Conservation (phyloP, 345 rosid genomes). For the Pugionium cornutum region DNA sequence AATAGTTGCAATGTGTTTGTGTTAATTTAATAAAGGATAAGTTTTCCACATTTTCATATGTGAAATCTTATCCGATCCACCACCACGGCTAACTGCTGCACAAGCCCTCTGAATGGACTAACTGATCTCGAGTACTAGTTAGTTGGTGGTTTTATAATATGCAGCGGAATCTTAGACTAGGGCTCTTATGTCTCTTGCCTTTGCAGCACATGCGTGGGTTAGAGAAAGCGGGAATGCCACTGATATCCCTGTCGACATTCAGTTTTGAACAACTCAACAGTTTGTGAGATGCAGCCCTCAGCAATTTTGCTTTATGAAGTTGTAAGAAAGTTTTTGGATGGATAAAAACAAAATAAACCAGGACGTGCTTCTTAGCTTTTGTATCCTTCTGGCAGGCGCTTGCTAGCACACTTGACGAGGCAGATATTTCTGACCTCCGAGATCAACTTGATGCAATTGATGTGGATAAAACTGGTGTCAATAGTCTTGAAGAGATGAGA, state of each 20-base stretch:
- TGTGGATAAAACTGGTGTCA: conserved; percentile 93
- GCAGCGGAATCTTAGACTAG: conserved; percentile 1
- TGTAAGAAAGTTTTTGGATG: neutral
- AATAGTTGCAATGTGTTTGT: too few species aligned
- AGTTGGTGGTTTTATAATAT: conserved; percentile 18
- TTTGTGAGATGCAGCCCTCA: conserved; percentile 94
- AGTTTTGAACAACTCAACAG: conserved; percentile 78
- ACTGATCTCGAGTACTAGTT: neutral
- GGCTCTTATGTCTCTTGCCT: conserved; percentile 19
- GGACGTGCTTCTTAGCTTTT: conserved; percentile 19
- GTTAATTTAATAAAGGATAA: too few species aligned
- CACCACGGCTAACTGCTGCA: conserved; percentile 92
- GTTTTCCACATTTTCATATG: too few species aligned
- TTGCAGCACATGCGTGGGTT: conserved; percentile 96
- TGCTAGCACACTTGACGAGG: conserved; percentile 90
- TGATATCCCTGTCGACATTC: conserved; percentile 98
- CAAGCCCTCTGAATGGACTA: conserved; percentile 80
- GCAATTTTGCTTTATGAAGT: conserved; percentile 69
- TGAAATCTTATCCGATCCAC: conserved; percentile 49
- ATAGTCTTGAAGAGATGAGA: conserved; percentile 98
- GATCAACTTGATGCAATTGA: conserved; percentile 99
- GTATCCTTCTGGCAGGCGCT: conserved; percentile 60
- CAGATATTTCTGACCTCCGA: conserved; percentile 80
- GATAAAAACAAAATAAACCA: conserved; percentile 1
- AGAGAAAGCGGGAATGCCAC: conserved; percentile 96